These are phyloP conservation scores for Scheffersomyces segobiensis DNA, from an alignment of 1,139 yeast genomes.

Conservation along the genomic window DNA sequence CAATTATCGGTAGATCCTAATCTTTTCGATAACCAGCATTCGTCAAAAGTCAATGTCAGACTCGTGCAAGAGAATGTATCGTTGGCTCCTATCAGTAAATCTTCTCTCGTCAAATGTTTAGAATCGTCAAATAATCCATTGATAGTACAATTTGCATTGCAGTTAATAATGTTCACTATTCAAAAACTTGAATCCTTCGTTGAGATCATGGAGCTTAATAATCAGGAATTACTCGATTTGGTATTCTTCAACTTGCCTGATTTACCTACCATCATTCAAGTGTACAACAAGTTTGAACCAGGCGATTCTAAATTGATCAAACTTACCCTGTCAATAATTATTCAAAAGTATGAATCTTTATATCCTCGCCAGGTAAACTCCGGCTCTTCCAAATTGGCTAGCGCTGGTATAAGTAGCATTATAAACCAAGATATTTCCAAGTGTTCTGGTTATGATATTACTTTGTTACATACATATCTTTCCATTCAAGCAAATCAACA, in stretches of 20 bases:
- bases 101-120: constrained; percentile 59
- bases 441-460: constrained; percentile 51
- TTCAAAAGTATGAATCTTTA: constrained; percentile 22
- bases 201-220: constrained; percentile 20
- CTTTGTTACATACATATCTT: constrained; percentile 50
- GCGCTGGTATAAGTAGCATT: constrained; percentile 20
- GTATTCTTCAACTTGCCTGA: constrained; percentile 34
- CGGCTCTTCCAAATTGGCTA: constrained; percentile 17
- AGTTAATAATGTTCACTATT: constrained; percentile 56
- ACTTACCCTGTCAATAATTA: constrained; percentile 26
- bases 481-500: constrained; percentile 40
- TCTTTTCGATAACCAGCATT: constrained; percentile 10
- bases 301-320: constrained; percentile 19
- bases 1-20: constrained; percentile 51
- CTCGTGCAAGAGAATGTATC: constrained; percentile 54
- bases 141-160: constrained; percentile 66
- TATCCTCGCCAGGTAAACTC: constrained; percentile 16
- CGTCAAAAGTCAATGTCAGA: constrained; percentile 16
- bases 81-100: constrained; percentile 66
- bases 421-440: constrained; percentile 16
- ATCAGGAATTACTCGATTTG: constrained; percentile 30
- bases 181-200: constrained; percentile 35
- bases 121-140: constrained; percentile 49
- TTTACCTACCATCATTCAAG: constrained; percentile 20
- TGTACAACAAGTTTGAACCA: constrained; percentile 10